These are phyloP conservation scores for Melianthus villosus DNA, from an alignment of 441 rosid genomes.

Conservation along the genomic window DNA sequence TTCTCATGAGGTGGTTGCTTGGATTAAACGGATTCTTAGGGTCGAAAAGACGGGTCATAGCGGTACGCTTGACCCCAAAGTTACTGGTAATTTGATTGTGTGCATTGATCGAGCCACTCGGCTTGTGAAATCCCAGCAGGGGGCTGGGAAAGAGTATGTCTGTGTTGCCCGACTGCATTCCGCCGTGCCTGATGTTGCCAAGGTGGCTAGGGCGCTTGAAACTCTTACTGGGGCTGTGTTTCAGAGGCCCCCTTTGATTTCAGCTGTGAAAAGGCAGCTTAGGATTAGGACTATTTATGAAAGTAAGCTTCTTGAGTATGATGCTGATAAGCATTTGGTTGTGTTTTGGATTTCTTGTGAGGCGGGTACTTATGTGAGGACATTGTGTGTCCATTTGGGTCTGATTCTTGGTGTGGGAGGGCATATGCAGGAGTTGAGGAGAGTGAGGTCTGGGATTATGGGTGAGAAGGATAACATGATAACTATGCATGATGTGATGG, in stretches of 20 bases:
- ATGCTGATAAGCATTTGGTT: conserved; percentile 58
- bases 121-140: conserved; percentile 85
- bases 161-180: conserved; percentile 74
- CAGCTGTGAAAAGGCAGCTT: conserved; percentile 85
- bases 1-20: conserved; percentile 85
- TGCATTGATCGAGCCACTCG: conserved; percentile 84
- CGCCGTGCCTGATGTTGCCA: conserved; percentile 60
- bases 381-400: conserved; percentile 85
- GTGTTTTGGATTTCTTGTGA: conserved; percentile 94
- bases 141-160: conserved; percentile 91
- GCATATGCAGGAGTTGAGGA: conserved; percentile 89
- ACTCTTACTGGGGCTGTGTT: conserved; percentile 79
- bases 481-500: conserved; percentile 88
- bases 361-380: conserved; percentile 88
- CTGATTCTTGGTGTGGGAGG: conserved; percentile 76
- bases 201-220: conserved; percentile 75
- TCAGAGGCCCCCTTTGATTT: conserved; percentile 72
- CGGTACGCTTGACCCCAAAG: conserved; percentile 83
- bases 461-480: conserved; percentile 94
- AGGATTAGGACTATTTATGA: conserved; percentile 77
- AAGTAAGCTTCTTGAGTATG: conserved; percentile 77
- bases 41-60: conserved; percentile 82
- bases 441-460: conserved; percentile 74
- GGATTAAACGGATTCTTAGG: conserved; percentile 73
- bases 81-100: conserved; percentile 76